Conservation (phyloP, 2,329 filamentous ascomycete genomes). For the Exophiala sp. region DNA sequence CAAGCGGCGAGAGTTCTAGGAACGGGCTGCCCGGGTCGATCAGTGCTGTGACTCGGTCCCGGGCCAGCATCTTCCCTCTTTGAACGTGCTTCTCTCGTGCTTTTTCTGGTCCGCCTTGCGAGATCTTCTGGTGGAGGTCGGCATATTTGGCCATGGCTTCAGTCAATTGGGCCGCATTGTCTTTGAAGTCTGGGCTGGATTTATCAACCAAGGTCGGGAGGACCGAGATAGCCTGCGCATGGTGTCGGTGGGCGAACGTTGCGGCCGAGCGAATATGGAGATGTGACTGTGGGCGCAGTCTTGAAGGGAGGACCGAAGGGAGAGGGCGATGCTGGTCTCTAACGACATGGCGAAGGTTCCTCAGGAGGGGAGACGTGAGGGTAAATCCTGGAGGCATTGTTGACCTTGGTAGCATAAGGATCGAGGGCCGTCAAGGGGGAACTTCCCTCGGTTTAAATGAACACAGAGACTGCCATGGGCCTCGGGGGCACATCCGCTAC, state of each 20-base stretch:
- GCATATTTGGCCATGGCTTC: slow-evolving; percentile 64
- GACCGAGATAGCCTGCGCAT: slow-evolving; percentile 75
- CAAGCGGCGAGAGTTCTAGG: slow-evolving; percentile 86
- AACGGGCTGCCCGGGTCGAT: slow-evolving; percentile 87
- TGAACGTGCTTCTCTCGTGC: slow-evolving; percentile 80
- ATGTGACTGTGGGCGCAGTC: background rate
- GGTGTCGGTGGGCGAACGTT: slow-evolving; percentile 72
- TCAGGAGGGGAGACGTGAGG: slow-evolving; percentile 14
- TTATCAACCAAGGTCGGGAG: slow-evolving; percentile 71
- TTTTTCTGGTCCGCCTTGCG: slow-evolving; percentile 72
- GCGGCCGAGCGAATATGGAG: slow-evolving; percentile 48
- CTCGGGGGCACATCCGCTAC: too few relatives aligned
- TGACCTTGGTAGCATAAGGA: too few relatives aligned
- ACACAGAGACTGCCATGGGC: too few relatives aligned
- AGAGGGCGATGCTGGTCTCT: slow-evolving; percentile 11
- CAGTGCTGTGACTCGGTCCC: slow-evolving; percentile 80
- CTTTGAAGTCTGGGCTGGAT: slow-evolving; percentile 68
- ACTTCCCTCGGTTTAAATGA: too few relatives aligned
- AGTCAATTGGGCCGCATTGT: slow-evolving; percentile 73
- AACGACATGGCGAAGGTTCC: slow-evolving; percentile 15
- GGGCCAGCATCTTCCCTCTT: slow-evolving; percentile 87
- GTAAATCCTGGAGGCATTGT: slow-evolving; percentile 16
- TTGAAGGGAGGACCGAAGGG: slow-evolving; percentile 5
- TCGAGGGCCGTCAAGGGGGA: too few relatives aligned
- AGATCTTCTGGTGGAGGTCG: slow-evolving; percentile 63